Evolutionary conservation across 768 basidiomycete species (phyloP), one percentile per base, ranked within the genome.

Genomic region (Panellus pusillus): DNA sequence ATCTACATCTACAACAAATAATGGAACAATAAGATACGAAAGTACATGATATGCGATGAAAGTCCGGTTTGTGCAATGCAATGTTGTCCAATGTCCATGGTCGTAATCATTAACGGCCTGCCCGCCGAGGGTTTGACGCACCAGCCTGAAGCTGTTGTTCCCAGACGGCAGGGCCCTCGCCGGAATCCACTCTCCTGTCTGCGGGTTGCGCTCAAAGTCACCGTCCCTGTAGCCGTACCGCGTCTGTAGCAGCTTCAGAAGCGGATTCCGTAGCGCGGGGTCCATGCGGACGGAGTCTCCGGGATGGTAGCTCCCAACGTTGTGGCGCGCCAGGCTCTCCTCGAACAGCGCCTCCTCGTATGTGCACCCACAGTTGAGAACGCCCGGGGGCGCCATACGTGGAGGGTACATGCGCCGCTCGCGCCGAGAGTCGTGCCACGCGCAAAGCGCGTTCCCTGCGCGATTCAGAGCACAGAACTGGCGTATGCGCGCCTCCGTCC

Each of bases 211-310:
- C 62, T 93, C 91, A 61, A 93, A 93, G 65, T 93, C 91, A 1
- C 91, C 91, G 67, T 93, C 91, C 50, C 79, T 79, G 69, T 93
- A 93, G 24, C 79, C 80, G 64, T 89, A 93, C 37, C 90, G 80
- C 59, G 79, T 65, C 66, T 91, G 75, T 29, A 93, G 72, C 29
- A 93, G 73, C 68, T 76, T 80, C 55, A 93, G 76, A 41, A 93
- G 78, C 27, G 90, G 88, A 57, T 92, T 92, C 37, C 91, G 81
- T 54, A 93, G 72, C 32, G 87, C 89, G 9, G 91, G 91, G 63
- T 93, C 91, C 90, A 93, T 93, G 64, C 91, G 85, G 45, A 93
- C 91, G 51, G 69, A 84, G 67, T 92, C 91, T 47, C 91, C 91
- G 0, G 91, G 91, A 56, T 82, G 82, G 63, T 92, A 93, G 66